Percentiles rank a stretch among this genome's conserved stretches.
Conservation (phyloP, 2,329 filamentous ascomycete species). For the Arthrobotrys conoides region DNA sequence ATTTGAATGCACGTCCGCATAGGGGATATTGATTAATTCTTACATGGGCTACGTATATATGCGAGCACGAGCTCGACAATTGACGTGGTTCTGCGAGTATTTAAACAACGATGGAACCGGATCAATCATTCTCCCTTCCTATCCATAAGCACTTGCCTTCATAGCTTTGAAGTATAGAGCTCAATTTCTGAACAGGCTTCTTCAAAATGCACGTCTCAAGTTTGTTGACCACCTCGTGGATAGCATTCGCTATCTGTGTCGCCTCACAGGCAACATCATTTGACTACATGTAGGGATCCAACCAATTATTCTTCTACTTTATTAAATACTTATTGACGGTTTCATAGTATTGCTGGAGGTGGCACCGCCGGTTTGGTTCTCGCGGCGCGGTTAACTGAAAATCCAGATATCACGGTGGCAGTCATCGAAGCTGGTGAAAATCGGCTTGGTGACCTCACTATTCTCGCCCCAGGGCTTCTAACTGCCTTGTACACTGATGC, state of each 20-base stretch:
- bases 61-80: constrained; percentile 1
- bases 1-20: not conserved
- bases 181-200: not conserved
- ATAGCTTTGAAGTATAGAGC: not conserved
- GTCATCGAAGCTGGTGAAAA: constrained; percentile 54
- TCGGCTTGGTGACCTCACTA: constrained; percentile 33
- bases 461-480: constrained; percentile 45
- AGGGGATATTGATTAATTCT: not conserved
- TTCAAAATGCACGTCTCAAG: constrained; percentile 38
- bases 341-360: constrained; percentile 65
- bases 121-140: constrained; percentile 33
- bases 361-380: constrained; percentile 64
- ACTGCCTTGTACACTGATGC: constrained; percentile 49
- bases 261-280: constrained; percentile 38
- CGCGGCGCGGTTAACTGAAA: constrained; percentile 65
- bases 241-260: constrained; percentile 29
- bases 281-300: constrained; percentile 48
- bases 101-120: constrained; percentile 20
- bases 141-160: not conserved
- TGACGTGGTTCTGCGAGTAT: not conserved
- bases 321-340: not conserved
- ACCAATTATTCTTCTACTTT: not conserved
- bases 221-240: not conserved
- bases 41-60: not conserved
- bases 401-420: constrained; percentile 62